A percentile compares a stretch with the other conserved stretches of the same genome.
Evolutionary conservation across 2,329 filamentous ascomycete genomes (phyloP).

Genomic region (Claviceps sp.): DNA sequence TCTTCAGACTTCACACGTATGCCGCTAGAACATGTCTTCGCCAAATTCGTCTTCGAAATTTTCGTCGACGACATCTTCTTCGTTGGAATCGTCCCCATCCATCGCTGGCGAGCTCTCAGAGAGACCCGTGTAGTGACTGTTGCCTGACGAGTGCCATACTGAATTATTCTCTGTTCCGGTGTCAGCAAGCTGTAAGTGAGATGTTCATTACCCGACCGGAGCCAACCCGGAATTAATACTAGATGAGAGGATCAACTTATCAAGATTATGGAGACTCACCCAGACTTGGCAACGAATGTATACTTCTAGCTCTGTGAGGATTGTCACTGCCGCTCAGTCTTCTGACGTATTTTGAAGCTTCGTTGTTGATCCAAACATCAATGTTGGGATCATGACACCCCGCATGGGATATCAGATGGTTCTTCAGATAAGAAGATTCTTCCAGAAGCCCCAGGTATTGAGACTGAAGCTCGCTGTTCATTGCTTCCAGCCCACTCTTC

Average conservation of each 20-base stretch:
- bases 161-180: not conserved
- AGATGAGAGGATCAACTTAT: too few species aligned
- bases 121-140: slow-evolving; percentile 1
- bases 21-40: not conserved
- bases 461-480: slow-evolving; percentile 28
- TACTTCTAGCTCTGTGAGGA: not conserved
- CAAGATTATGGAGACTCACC: not conserved
- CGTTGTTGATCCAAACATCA: slow-evolving; percentile 37
- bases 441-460: slow-evolving; percentile 28
- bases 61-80: not conserved
- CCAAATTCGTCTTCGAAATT: not conserved
- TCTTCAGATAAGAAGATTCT: slow-evolving; percentile 35
- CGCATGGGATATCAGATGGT: slow-evolving; percentile 37
- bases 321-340: slow-evolving; percentile 1
- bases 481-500: slow-evolving; percentile 28
- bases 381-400: slow-evolving; percentile 39
- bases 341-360: slow-evolving; percentile 35
- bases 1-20: not conserved
- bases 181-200: too few species aligned
- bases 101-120: not conserved
- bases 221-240: too few species aligned
- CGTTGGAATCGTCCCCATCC: slow-evolving; percentile 1
- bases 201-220: too few species aligned
- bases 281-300: slow-evolving; percentile 1
- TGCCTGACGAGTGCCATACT: not conserved